A percentile compares a stretch with the other conserved stretches of the same genome.
phyloP scores from a whole-genome alignment of 169 alveolate species.

The Plasmodium gaboni region DNA sequence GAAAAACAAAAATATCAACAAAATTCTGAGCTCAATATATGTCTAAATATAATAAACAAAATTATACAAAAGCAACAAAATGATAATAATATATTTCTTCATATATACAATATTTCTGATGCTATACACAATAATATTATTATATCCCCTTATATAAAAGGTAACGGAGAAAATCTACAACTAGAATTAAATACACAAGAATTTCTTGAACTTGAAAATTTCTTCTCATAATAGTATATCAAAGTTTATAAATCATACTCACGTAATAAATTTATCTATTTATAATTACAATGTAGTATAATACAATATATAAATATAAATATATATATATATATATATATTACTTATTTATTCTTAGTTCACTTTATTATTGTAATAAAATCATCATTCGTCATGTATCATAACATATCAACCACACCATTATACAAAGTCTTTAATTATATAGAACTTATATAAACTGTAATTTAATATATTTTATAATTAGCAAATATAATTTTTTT shows the following conservation, averaged over 20 bases:
- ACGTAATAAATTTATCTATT: neutral
- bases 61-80: slow-evolving; percentile 47
- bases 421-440: no score
- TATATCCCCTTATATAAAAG: slow-evolving; percentile 1
- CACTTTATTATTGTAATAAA: no score
- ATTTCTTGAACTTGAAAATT: slow-evolving; percentile 65
- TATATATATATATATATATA: neutral
- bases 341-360: neutral
- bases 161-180: slow-evolving; percentile 17
- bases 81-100: neutral
- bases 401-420: no score
- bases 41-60: slow-evolving; percentile 39
- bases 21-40: neutral
- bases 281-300: neutral
- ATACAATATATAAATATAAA: neutral
- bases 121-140: neutral
- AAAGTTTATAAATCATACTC: neutral
- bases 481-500: no score
- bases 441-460: no score
- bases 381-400: no score
- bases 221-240: slow-evolving; percentile 13
- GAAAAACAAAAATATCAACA: slow-evolving; percentile 2
- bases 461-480: no score
- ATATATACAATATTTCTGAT: neutral
- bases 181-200: slow-evolving; percentile 67